phyloP scores from a whole-genome alignment of 208 protist species.

The Wallacemonas rigidus region DNA sequence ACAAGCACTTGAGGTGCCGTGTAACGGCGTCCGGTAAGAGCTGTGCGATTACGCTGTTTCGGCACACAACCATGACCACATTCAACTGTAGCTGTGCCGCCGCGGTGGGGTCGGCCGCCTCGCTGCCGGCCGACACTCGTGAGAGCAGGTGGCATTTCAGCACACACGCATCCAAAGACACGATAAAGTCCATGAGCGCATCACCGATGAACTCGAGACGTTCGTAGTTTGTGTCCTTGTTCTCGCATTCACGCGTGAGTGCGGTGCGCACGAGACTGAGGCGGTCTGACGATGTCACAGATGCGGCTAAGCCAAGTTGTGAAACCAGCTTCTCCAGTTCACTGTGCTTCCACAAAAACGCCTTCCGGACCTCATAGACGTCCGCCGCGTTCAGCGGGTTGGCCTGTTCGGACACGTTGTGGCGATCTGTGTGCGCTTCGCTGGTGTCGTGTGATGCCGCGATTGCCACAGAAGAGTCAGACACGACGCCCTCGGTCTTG shows the following conservation, averaged over 20 bases:
- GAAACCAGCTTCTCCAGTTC: slow-evolving; percentile 4
- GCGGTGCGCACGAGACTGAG: slow-evolving; percentile 24
- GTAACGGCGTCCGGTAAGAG: slow-evolving; percentile 46
- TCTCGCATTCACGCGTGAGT: slow-evolving; percentile 59
- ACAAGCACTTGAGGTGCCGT: slow-evolving; percentile 25
- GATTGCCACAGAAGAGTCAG: too few relatives aligned
- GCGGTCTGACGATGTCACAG: neutral
- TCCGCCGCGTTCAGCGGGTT: neutral
- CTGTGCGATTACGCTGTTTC: slow-evolving; percentile 50
- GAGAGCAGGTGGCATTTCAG: slow-evolving; percentile 19
- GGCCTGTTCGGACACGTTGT: too few relatives aligned
- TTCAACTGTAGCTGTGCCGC: neutral
- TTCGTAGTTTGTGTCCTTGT: slow-evolving; percentile 55
- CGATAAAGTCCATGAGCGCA: slow-evolving; percentile 69
- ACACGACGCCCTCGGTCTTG: neutral
- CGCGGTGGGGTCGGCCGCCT: too few relatives aligned
- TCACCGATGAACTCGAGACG: slow-evolving; percentile 72
- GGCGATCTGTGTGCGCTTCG: too few relatives aligned
- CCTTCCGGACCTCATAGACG: neutral
- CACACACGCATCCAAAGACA: slow-evolving; percentile 38
- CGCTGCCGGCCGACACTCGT: too few relatives aligned
- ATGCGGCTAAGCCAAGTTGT: neutral
- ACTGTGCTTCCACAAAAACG: slow-evolving; percentile 9
- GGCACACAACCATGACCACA: slow-evolving; percentile 30
- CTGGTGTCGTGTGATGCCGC: too few relatives aligned